These are phyloP conservation scores for Platismatia glauca DNA, from an alignment of 495 filamentous ascomycete species.

Conservation along the genomic window DNA sequence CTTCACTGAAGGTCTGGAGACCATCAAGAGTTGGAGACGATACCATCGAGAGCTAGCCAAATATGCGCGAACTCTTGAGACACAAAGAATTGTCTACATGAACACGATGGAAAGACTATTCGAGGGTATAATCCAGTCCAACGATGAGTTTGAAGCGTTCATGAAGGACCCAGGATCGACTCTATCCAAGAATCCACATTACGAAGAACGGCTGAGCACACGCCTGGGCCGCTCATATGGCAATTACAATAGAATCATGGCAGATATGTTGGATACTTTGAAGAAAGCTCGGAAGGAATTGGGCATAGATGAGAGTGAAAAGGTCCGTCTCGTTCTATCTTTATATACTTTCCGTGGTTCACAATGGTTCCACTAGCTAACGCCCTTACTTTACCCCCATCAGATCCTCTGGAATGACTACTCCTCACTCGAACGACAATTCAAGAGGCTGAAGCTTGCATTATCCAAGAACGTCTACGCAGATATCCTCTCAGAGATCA, in stretches of 20 bases:
- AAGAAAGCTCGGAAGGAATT: background rate
- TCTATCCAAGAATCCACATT: background rate
- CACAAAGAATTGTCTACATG: background rate
- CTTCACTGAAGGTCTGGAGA: background rate
- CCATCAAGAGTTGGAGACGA: background rate
- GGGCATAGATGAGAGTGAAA: background rate
- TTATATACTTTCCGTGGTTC: background rate
- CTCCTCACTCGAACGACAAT: slow-evolving; percentile 8
- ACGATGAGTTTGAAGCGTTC: background rate
- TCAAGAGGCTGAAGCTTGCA: slow-evolving; percentile 21
- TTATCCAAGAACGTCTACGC: slow-evolving; percentile 24
- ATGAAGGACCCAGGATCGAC: background rate
- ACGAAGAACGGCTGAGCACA: background rate
- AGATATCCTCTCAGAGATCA: slow-evolving; percentile 17
- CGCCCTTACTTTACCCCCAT: background rate
- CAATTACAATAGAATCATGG: background rate
- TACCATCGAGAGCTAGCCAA: background rate
- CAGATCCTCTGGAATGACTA: background rate
- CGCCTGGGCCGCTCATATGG: background rate
- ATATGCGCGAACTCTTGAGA: background rate
- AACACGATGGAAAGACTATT: background rate
- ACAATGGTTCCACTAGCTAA: background rate
- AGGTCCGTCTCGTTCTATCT: background rate
- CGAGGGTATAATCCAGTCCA: background rate
- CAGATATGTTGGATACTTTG: background rate